A percentile compares a stretch with the other conserved stretches of the same genome.
These are phyloP conservation scores for Scheffersomyces segobiensis DNA, from an alignment of 1,139 yeast genomes.

Conservation along the genomic window DNA sequence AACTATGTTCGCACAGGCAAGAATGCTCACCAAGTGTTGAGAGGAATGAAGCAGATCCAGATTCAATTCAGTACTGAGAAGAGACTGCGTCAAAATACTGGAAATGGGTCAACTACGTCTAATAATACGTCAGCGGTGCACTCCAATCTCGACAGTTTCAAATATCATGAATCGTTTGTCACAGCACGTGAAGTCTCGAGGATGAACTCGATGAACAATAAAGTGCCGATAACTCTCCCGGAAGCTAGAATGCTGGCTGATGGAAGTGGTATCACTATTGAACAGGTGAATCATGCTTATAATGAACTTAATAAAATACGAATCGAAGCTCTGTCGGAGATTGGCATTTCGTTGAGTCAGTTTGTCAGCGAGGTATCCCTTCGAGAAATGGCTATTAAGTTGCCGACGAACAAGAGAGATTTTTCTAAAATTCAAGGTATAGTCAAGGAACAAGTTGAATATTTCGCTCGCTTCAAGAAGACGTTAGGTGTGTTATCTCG, in stretches of 20 bases:
- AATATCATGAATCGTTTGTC: conserved; percentile 27
- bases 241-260: conserved; percentile 11
- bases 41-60: conserved; percentile 43
- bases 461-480: conserved; percentile 50
- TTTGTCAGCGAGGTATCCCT: conserved; percentile 52
- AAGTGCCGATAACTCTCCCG: conserved; percentile 19
- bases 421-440: conserved; percentile 46
- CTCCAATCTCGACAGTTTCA: conserved; percentile 13
- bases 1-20: conserved; percentile 69
- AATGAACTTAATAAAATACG: conserved; percentile 48
- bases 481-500: conserved; percentile 37
- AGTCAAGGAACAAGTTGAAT: conserved; percentile 37
- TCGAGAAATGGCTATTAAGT: conserved; percentile 52
- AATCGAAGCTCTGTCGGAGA: conserved; percentile 41
- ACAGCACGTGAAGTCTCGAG: conserved; percentile 26
- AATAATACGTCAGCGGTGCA: conserved; percentile 2
- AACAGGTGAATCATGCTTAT: conserved; percentile 40
- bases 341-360: conserved; percentile 39
- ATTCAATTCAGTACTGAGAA: conserved; percentile 27
- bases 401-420: conserved; percentile 58
- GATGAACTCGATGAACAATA: conserved; percentile 8
- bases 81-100: conserved; percentile 3
- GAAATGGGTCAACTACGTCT: background rate
- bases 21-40: conserved; percentile 47
- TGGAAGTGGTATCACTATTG: conserved; percentile 13